Base-by-base conservation (phyloP, 2,329 filamentous ascomycete species). In the Pezicula neosporulosa region DNA sequence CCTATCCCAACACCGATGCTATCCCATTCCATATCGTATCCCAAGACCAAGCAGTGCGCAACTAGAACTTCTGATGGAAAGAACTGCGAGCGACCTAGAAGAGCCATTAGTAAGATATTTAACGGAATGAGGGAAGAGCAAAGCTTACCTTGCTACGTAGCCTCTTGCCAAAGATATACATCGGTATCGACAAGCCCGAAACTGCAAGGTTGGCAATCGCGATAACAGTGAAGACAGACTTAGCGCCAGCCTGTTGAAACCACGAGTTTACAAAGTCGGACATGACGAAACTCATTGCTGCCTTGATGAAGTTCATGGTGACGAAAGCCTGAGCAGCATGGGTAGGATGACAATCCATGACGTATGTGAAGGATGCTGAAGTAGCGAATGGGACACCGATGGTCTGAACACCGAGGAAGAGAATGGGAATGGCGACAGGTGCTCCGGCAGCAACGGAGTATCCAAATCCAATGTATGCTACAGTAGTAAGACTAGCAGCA, bases 381-480 rank as follows among this genome's bases (percentile, higher is more conserved):
- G 63, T 63, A 0, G 66, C 68, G 47, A 71, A 71, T 0, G 67
- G 68, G 1, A 69, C 64, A 2, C 63, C 66, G 2, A 69, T 45
- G 0, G 67, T 60, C 47, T 70, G 66, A 9, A 70, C 55, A 2
- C 62, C 58, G 60, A 68, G 66, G 58, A 69, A 70, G 6, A 64
- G 45, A 3, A 71, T 37, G 2, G 64, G 64, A 24, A 35, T 44
- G 51, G 59, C 60, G 3, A 56, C 49, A n/a, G 66, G 60, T 2
- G 63, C 60, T 6, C 60, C 65, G 44, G 68, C 60, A n/a, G 16
- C 19, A 3, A 63, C 60, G 9, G 59, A 65, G 47, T 68, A 60
- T 0, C 70, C 69, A 41, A 70, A 71, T n/a, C 69, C 69, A 1
- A 71, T 55, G 46, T 70, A 73, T 0, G 70, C 71, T 1, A 67